Conservation (phyloP, 148 eudicot genomes). For the Rhododendron ferrugineum region DNA sequence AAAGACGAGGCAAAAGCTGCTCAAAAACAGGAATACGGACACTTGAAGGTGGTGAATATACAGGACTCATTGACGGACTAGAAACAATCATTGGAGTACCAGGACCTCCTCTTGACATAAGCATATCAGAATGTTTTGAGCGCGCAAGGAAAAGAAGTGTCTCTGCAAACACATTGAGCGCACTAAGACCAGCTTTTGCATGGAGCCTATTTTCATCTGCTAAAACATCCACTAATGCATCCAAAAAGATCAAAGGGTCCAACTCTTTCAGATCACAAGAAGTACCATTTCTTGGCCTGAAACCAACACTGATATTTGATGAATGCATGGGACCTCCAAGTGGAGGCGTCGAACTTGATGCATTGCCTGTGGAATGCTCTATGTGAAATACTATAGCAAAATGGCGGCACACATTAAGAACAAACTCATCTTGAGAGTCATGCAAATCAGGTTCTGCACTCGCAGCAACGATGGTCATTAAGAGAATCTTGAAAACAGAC, state of each 20-base stretch:
- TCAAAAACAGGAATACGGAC: slow-evolving; percentile 88
- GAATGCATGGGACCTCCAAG: slow-evolving; percentile 47
- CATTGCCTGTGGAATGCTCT: slow-evolving; percentile 43
- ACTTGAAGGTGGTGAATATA: slow-evolving; percentile 94
- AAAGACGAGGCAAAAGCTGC: slow-evolving; percentile 86
- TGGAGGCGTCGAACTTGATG: slow-evolving; percentile 39
- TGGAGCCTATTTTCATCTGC: slow-evolving; percentile 90
- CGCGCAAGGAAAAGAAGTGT: slow-evolving; percentile 79
- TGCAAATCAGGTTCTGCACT: slow-evolving; percentile 76
- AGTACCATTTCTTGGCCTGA: slow-evolving; percentile 44
- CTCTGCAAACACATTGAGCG: slow-evolving; percentile 70
- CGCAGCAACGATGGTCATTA: slow-evolving; percentile 86
- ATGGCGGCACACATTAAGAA: slow-evolving; percentile 76
- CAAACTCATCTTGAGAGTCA: slow-evolving; percentile 71
- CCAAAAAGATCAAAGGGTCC: slow-evolving; percentile 90
- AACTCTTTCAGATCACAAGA: slow-evolving; percentile 74
- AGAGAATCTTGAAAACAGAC: slow-evolving; percentile 84
- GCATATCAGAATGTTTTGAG: slow-evolving; percentile 59
- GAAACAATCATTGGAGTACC: slow-evolving; percentile 96
- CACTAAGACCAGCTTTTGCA: slow-evolving; percentile 89
- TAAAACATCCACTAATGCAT: slow-evolving; percentile 89
- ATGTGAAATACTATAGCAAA: slow-evolving; percentile 85
- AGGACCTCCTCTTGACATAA: slow-evolving; percentile 87
- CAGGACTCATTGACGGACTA: slow-evolving; percentile 96
- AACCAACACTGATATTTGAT: slow-evolving; percentile 36